A percentile compares a stretch with the other conserved stretches of the same genome.
Evolutionary conservation across 2,329 filamentous ascomycete genomes (phyloP).

Genomic region (Tolypocladium sp.): DNA sequence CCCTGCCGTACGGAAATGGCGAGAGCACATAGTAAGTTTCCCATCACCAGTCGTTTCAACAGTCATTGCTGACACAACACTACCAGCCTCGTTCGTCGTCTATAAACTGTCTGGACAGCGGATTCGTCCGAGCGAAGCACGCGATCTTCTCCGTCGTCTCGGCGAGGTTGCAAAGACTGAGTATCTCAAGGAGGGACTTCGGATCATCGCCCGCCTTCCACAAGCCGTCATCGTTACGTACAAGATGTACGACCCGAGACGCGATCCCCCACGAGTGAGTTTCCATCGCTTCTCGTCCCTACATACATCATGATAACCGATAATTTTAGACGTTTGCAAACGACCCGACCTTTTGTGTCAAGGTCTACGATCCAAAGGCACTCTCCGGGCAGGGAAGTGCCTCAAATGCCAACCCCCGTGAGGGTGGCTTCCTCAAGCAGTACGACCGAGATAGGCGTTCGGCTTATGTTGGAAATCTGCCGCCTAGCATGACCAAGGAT

Average conservation of each 20-base stretch:
- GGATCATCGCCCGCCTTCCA: conserved; percentile 22
- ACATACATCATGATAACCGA: neutral
- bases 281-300: neutral
- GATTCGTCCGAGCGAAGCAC: conserved; percentile 34
- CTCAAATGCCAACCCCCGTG: neutral
- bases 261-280: conserved; percentile 40
- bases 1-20: conserved; percentile 51
- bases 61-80: conserved; percentile 10
- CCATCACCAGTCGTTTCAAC: neutral
- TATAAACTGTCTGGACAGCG: conserved; percentile 23
- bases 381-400: conserved; percentile 4
- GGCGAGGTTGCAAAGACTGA: conserved; percentile 34
- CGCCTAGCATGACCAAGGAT: conserved; percentile 23
- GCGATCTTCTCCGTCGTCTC: conserved; percentile 29
- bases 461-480: conserved; percentile 37
- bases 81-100: conserved; percentile 40
- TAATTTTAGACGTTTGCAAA: conserved; percentile 16
- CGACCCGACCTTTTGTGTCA: conserved; percentile 9
- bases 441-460: conserved; percentile 37
- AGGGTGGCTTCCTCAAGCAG: conserved; percentile 14
- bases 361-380: conserved; percentile 17
- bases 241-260: conserved; percentile 37
- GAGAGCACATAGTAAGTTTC: conserved; percentile 44
- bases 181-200: conserved; percentile 21
- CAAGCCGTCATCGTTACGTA: conserved; percentile 39